phyloP scores from a whole-genome alignment of 2,329 filamentous ascomycete species.

The Pseudogymnoascus pannorum region DNA sequence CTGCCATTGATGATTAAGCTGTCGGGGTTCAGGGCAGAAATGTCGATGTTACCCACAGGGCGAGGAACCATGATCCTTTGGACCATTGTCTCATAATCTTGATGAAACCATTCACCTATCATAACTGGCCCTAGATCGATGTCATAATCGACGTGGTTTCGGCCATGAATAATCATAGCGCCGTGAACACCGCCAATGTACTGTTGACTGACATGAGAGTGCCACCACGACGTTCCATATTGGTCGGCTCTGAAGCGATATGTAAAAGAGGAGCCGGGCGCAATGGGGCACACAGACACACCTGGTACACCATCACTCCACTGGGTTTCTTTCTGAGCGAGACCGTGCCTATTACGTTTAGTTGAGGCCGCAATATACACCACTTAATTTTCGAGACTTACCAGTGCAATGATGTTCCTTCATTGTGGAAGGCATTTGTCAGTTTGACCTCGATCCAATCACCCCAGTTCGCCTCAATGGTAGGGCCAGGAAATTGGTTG shows the following conservation, averaged over 20 bases:
- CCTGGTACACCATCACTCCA: slow-evolving; percentile 1
- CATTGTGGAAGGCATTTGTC: slow-evolving; percentile 16
- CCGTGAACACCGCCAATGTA: slow-evolving; percentile 46
- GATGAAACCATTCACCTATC: slow-evolving; percentile 27
- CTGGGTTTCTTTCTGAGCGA: background rate
- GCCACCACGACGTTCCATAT: slow-evolving; percentile 29
- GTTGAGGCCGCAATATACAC: no score
- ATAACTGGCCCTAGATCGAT: slow-evolving; percentile 26
- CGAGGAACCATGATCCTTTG: no score
- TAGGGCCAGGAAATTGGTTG: slow-evolving; percentile 57
- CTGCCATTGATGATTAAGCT: no score
- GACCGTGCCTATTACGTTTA: no score
- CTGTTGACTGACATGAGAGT: slow-evolving; percentile 24
- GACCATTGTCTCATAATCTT: background rate
- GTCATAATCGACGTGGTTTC: slow-evolving; percentile 52
- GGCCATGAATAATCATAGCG: slow-evolving; percentile 53
- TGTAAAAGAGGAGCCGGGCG: slow-evolving; percentile 34
- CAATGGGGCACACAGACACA: slow-evolving; percentile 58
- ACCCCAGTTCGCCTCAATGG: slow-evolving; percentile 57
- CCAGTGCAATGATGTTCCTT: slow-evolving; percentile 42
- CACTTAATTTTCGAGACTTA: no score
- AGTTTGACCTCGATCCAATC: slow-evolving; percentile 30
- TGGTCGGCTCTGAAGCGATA: slow-evolving; percentile 24
- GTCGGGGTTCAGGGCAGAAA: no score
- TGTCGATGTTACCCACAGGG: no score